Percentiles rank a stretch among this genome's conserved stretches.
Evolutionary conservation across 1,139 yeast genomes (phyloP).

Genomic region (Lodderomyces oxycetoniae): DNA sequence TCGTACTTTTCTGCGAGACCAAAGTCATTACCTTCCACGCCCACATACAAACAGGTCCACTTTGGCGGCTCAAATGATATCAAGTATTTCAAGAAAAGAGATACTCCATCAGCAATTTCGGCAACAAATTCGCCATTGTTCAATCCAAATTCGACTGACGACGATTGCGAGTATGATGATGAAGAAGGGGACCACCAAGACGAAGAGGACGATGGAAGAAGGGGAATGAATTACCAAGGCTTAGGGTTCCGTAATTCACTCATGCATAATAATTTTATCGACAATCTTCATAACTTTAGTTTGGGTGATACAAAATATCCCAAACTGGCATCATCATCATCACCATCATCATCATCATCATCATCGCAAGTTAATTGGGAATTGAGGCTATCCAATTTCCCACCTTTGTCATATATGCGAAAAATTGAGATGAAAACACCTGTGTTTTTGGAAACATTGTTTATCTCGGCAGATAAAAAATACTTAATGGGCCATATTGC

Average conservation of each 20-base stretch:
- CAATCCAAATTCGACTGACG: constrained; percentile 15
- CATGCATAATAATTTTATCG: constrained; percentile 17
- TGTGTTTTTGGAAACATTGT: constrained; percentile 63
- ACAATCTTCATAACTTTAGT: constrained; percentile 14
- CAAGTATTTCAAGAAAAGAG: constrained; percentile 65
- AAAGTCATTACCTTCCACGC: constrained; percentile 70
- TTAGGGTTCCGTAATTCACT: constrained; percentile 1
- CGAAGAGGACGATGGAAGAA: constrained; percentile 7
- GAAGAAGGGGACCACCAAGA: constrained; percentile 13
- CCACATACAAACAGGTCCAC: constrained; percentile 70
- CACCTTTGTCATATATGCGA: constrained; percentile 32
- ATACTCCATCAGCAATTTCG: constrained; percentile 71
- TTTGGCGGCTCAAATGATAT: constrained; percentile 67
- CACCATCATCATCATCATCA: background rate
- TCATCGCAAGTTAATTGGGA: constrained; percentile 39
- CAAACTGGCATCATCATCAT: background rate
- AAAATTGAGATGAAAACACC: constrained; percentile 36
- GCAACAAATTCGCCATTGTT: constrained; percentile 54
- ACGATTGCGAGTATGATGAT: constrained; percentile 22
- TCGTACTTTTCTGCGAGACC: constrained; percentile 37
- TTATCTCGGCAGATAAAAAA: constrained; percentile 53
- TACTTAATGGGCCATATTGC: constrained; percentile 68
- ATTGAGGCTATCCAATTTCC: constrained; percentile 46
- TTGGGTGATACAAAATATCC: constrained; percentile 25
- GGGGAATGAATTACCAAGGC: background rate